Evolutionary conservation across 257 asterid genomes (phyloP).

Genomic region (Coffea canephora): DNA sequence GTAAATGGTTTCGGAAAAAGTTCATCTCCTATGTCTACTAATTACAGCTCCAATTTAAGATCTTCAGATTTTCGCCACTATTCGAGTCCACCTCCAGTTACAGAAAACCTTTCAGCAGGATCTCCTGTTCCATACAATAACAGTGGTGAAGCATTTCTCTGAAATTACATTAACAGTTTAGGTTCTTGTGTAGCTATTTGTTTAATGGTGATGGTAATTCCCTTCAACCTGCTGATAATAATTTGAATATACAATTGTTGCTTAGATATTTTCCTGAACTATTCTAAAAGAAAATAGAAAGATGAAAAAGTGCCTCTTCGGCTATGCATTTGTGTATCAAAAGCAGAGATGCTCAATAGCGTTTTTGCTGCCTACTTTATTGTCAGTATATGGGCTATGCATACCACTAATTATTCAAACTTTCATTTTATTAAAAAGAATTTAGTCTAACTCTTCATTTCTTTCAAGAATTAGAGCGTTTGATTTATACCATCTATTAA

Average conservation of each 20-base stretch:
- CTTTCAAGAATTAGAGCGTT: too few relatives aligned
- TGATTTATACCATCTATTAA: too few relatives aligned
- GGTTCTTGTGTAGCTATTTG: not conserved
- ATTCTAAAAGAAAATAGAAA: not conserved
- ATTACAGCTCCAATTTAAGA: conserved; percentile 13
- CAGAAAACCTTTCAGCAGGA: conserved; percentile 14
- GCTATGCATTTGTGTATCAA: not conserved
- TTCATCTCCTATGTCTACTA: conserved; percentile 21
- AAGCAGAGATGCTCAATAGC: not conserved
- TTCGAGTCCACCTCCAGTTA: conserved; percentile 28
- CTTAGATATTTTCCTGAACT: not conserved
- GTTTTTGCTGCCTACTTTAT: not conserved
- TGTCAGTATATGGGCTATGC: not conserved
- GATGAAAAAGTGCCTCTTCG: not conserved
- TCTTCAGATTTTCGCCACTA: conserved; percentile 19
- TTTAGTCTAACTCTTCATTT: too few relatives aligned
- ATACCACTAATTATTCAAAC: too few relatives aligned
- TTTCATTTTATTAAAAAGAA: too few relatives aligned
- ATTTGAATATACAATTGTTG: not conserved
- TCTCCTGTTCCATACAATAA: conserved; percentile 10
- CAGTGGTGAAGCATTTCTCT: conserved; percentile 17
- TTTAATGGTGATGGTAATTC: not conserved
- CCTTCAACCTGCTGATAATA: not conserved
- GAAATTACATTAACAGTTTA: not conserved
- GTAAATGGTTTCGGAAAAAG: conserved; percentile 22